Evolutionary conservation across 2,329 filamentous ascomycete species (phyloP).

Genomic region (Aaosphaeria pasadenensis): DNA sequence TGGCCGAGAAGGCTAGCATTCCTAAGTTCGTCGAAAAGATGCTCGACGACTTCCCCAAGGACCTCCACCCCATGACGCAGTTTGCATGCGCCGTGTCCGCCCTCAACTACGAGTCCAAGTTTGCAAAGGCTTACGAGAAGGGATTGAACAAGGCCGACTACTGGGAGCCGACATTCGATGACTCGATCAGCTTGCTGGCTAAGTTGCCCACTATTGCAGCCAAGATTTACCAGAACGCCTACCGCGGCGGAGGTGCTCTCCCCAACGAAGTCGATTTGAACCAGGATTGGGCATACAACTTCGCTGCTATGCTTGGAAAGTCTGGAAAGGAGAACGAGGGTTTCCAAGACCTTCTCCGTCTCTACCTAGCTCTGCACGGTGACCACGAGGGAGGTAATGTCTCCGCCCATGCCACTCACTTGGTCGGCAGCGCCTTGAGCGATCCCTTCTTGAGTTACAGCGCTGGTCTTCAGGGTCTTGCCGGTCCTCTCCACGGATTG

Average conservation of each 20-base stretch:
- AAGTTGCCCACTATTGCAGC: conserved; percentile 96
- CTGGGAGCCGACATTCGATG: conserved; percentile 98
- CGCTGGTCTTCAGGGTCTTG: conserved; percentile 90
- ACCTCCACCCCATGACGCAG: conserved; percentile 97
- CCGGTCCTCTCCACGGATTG: conserved; percentile 88
- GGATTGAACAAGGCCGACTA: conserved; percentile 94
- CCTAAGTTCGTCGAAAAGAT: conserved; percentile 82
- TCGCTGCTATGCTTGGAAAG: conserved; percentile 93
- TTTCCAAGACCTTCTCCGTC: conserved; percentile 90
- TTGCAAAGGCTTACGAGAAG: conserved; percentile 87
- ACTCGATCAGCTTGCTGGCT: conserved; percentile 87
- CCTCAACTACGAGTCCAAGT: conserved; percentile 91
- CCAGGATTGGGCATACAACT: conserved; percentile 99
- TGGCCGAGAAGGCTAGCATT: conserved; percentile 81
- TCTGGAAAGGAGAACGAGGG: conserved; percentile 82
- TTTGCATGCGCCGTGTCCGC: conserved; percentile 92
- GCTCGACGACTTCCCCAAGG: conserved; percentile 83
- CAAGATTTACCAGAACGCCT: conserved; percentile 94
- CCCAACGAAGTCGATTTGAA: conserved; percentile 73
- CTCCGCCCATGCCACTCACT: conserved; percentile 89
- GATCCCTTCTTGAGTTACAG: conserved; percentile 96
- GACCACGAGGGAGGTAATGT: conserved; percentile 99
- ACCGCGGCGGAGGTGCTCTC: conserved; percentile 70
- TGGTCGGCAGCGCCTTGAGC: conserved; percentile 90
- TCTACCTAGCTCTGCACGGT: conserved; percentile 94